These are phyloP conservation scores for Gossypium schwendimanii DNA, from an alignment of 441 rosid genomes.

Conservation along the genomic window DNA sequence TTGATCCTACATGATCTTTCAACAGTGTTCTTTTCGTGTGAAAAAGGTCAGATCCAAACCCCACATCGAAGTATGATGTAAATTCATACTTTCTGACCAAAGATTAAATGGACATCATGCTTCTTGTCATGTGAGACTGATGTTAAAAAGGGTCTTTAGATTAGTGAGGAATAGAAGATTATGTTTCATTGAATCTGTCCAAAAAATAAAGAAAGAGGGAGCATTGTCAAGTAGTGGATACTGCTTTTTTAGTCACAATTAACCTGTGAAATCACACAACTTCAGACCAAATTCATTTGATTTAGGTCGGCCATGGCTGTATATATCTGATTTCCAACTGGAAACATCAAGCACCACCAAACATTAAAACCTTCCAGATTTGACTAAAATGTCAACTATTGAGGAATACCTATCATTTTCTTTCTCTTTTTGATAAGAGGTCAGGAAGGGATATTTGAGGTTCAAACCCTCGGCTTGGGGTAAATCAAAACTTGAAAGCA, in stretches of 20 bases:
- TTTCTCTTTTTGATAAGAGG: too few species aligned
- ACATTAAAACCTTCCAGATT: background rate
- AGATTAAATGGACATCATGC: too few species aligned
- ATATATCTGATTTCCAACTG: background rate
- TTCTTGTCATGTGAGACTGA: background rate
- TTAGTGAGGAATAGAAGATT: too few species aligned
- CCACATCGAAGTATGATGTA: background rate
- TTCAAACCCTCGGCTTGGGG: too few species aligned
- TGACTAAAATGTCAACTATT: background rate
- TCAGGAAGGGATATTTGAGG: background rate
- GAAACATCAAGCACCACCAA: background rate
- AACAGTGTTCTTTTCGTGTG: background rate
- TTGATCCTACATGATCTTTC: background rate
- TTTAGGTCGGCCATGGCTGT: background rate
- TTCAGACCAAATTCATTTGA: background rate
- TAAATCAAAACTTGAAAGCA: too few species aligned
- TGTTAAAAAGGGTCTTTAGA: background rate
- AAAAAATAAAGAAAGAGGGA: background rate
- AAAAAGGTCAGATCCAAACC: background rate
- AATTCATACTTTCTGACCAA: too few species aligned
- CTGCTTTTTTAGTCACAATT: conserved; percentile 3
- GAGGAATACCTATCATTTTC: background rate
- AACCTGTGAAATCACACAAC: background rate
- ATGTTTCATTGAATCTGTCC: background rate
- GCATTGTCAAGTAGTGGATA: background rate